phyloP scores from a whole-genome alignment of 768 basidiomycete species.

The Boletus coccyginus region DNA sequence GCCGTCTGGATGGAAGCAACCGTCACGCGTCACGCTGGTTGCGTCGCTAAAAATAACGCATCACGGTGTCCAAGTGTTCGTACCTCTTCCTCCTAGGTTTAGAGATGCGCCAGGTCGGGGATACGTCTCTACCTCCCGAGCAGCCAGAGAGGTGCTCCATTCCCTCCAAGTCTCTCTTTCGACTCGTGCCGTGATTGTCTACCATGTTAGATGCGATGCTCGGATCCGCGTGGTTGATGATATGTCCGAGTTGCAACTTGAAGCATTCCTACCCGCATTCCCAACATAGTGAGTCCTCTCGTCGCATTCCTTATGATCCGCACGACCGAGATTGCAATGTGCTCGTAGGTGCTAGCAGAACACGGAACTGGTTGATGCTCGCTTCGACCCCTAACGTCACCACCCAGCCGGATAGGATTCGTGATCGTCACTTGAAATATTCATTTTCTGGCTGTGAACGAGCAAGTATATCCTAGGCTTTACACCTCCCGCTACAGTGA shows the following conservation, averaged over 20 bases:
- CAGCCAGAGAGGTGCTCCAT: conserved; percentile 64
- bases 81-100: not conserved
- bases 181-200: not conserved
- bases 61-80: conserved; percentile 42
- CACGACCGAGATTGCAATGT: conserved; percentile 3
- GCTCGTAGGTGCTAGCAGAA: conserved; percentile 76
- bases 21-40: no score
- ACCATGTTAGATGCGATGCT: not conserved
- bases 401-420: not conserved
- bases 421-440: no score
- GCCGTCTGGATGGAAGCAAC: no score
- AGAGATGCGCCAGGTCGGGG: no score
- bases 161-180: not conserved
- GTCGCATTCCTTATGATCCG: conserved; percentile 5
- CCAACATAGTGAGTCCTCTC: conserved; percentile 83
- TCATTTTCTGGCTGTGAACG: no score
- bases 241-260: conserved; percentile 91
- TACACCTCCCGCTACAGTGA: not conserved
- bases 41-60: no score
- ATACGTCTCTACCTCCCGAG: conserved; percentile 75
- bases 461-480: no score
- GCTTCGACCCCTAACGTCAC: not conserved
- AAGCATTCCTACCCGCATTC: conserved; percentile 90
- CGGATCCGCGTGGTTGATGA: conserved; percentile 92
- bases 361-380: conserved; percentile 71